Evolutionary conservation across 768 basidiomycete species (phyloP).

Genomic region (Tylopilus intermedius): DNA sequence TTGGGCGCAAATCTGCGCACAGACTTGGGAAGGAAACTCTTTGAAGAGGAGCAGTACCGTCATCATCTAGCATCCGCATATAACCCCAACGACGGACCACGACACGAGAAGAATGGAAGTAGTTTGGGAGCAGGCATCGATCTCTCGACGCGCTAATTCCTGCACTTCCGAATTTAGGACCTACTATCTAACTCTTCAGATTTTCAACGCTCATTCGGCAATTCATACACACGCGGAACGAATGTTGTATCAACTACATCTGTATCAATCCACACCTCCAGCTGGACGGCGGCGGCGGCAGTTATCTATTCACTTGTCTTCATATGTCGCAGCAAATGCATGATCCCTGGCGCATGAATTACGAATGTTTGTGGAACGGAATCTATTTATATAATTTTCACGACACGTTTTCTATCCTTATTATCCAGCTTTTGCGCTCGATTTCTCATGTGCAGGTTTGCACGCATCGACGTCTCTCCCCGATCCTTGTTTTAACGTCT

Average conservation of each 20-base stretch:
- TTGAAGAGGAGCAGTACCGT: slow-evolving; percentile 65
- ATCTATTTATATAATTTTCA: slow-evolving; percentile 20
- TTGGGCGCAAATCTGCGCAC: slow-evolving; percentile 52
- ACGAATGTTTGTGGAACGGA: slow-evolving; percentile 25
- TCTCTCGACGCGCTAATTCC: slow-evolving; percentile 25
- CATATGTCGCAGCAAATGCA: slow-evolving; percentile 23
- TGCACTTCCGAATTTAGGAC: slow-evolving; percentile 2
- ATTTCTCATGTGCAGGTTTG: slow-evolving; percentile 15
- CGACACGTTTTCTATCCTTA: slow-evolving; percentile 25
- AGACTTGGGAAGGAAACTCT: slow-evolving; percentile 62
- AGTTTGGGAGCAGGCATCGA: slow-evolving; percentile 30
- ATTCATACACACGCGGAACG: slow-evolving; percentile 23
- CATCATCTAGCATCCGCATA: slow-evolving; percentile 21
- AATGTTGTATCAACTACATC: slow-evolving; percentile 33
- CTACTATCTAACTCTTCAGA: slow-evolving; percentile 12
- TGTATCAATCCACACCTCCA: slow-evolving; percentile 31
- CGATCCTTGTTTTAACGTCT: neutral
- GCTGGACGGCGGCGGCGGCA: slow-evolving; percentile 19
- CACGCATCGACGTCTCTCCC: neutral
- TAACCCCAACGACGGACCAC: slow-evolving; percentile 19
- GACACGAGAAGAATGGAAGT: slow-evolving; percentile 24
- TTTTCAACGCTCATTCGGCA: slow-evolving; percentile 16
- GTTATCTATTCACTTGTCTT: slow-evolving; percentile 31
- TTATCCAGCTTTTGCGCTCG: slow-evolving; percentile 21
- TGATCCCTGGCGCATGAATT: slow-evolving; percentile 22